These are phyloP conservation scores for Starmerella cellae DNA, from an alignment of 805 yeast species.

Conservation along the genomic window DNA sequence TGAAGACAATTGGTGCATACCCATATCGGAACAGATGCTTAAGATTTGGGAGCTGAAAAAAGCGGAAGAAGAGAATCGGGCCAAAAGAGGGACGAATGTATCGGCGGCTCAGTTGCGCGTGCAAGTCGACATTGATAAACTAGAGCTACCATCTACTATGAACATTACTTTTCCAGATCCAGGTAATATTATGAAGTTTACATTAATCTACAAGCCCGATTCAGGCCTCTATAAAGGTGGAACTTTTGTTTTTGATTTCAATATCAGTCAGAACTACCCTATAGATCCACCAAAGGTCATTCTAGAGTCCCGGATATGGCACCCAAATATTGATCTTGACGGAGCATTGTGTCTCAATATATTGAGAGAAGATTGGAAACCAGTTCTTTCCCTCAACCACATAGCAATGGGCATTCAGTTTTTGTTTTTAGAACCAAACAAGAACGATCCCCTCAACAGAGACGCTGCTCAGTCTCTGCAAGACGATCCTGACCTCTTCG, in stretches of 20 bases:
- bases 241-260: conserved; percentile 51
- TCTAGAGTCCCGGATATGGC: conserved; percentile 62
- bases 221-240: conserved; percentile 67
- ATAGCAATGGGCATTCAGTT: conserved; percentile 75
- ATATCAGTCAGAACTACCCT: conserved; percentile 62
- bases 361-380: conserved; percentile 91
- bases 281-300: conserved; percentile 83
- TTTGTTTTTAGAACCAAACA: conserved; percentile 78
- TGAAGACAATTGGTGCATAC: neutral
- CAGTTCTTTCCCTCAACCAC: conserved; percentile 70
- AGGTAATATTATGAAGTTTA: conserved; percentile 48
- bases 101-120: conserved; percentile 62
- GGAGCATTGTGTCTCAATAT: conserved; percentile 90
- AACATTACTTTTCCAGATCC: conserved; percentile 39
- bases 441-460: conserved; percentile 83
- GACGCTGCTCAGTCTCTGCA: conserved; percentile 58
- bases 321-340: conserved; percentile 81
- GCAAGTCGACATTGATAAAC: conserved; percentile 59
- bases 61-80: conserved; percentile 37
- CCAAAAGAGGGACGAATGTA: conserved; percentile 26
- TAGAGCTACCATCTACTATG: conserved; percentile 49
- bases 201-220: conserved; percentile 45
- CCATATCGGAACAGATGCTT: conserved; percentile 26
- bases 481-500: conserved; percentile 35
- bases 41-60: conserved; percentile 49